Conservation (phyloP, 2,329 filamentous ascomycete species). For the Arthrobotrys conoides region DNA sequence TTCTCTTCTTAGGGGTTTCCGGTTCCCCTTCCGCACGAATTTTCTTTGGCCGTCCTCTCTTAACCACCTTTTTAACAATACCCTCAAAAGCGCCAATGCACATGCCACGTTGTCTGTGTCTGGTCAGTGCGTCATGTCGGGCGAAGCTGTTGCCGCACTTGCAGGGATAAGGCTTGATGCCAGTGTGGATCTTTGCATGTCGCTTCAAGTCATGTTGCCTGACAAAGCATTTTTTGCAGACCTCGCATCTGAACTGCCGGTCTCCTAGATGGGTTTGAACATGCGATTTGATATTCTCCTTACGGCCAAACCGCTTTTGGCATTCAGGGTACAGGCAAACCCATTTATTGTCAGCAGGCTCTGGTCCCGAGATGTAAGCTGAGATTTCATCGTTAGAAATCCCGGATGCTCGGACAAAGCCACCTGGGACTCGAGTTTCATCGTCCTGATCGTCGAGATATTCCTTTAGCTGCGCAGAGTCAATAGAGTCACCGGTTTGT, state of each 20-base stretch:
- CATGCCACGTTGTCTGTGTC: slow-evolving; percentile 95
- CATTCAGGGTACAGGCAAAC: slow-evolving; percentile 83
- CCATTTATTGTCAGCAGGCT: slow-evolving; percentile 82
- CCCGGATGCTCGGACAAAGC: slow-evolving; percentile 69
- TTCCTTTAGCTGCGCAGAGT: slow-evolving; percentile 32
- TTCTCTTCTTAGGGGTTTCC: slow-evolving; percentile 48
- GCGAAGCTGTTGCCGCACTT: slow-evolving; percentile 95
- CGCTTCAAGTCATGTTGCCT: slow-evolving; percentile 97
- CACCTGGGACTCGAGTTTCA: slow-evolving; percentile 50
- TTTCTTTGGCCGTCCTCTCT: slow-evolving; percentile 71
- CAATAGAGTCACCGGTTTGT: slow-evolving; percentile 37
- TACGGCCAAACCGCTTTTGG: slow-evolving; percentile 91
- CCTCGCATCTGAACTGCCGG: slow-evolving; percentile 92
- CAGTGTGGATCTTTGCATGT: slow-evolving; percentile 96
- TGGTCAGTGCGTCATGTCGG: slow-evolving; percentile 91
- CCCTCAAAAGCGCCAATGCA: slow-evolving; percentile 95
- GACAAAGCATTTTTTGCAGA: slow-evolving; percentile 95
- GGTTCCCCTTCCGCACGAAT: slow-evolving; percentile 59
- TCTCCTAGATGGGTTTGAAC: slow-evolving; percentile 98
- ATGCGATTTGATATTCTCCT: slow-evolving; percentile 98
- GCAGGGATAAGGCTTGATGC: slow-evolving; percentile 94
- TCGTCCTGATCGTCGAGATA: slow-evolving; percentile 46
- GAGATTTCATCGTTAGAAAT: slow-evolving; percentile 88
- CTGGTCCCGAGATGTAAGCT: slow-evolving; percentile 80
- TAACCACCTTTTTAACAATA: slow-evolving; percentile 76